Conservation (phyloP, 768 basidiomycete species). For the Mycena maculata region DNA sequence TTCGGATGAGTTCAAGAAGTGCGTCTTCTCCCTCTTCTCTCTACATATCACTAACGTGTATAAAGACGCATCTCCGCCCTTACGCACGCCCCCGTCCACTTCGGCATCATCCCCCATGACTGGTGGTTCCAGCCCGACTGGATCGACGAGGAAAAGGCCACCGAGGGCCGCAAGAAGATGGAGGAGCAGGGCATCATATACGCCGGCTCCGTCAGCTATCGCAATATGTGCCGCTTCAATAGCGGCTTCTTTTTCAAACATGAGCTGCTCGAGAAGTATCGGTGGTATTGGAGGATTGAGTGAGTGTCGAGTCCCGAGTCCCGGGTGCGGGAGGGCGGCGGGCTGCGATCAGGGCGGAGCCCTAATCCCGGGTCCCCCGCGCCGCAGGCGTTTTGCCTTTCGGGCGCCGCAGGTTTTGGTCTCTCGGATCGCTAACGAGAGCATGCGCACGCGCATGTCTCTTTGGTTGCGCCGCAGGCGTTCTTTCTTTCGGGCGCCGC, state of each 20-base stretch:
- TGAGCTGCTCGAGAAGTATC: constrained; percentile 70
- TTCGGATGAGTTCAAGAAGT: constrained; percentile 81
- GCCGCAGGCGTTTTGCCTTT: no score
- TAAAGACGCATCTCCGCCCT: constrained; percentile 44
- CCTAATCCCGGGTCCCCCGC: no score
- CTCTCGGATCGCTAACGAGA: no score
- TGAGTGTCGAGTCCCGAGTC: constrained; percentile 8
- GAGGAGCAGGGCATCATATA: constrained; percentile 58
- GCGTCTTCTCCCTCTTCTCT: no score
- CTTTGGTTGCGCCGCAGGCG: no score
- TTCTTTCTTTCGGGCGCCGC: no score
- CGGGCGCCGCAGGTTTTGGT: no score
- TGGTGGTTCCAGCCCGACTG: constrained; percentile 81
- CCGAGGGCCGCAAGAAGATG: constrained; percentile 69
- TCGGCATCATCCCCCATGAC: constrained; percentile 73
- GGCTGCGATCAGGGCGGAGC: no score
- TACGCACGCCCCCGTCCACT: constrained; percentile 51
- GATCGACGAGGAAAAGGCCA: constrained; percentile 78
- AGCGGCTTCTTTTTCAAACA: constrained; percentile 84
- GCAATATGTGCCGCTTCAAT: constrained; percentile 80
- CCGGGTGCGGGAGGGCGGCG: no score
- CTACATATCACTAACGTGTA: no score
- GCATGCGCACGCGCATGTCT: no score
- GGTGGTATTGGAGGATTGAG: constrained; percentile 87
- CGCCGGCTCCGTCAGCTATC: constrained; percentile 57